These are phyloP conservation scores for Neonothopanus nambi DNA, from an alignment of 1,284 basidiomycete genomes.

Conservation along the genomic window DNA sequence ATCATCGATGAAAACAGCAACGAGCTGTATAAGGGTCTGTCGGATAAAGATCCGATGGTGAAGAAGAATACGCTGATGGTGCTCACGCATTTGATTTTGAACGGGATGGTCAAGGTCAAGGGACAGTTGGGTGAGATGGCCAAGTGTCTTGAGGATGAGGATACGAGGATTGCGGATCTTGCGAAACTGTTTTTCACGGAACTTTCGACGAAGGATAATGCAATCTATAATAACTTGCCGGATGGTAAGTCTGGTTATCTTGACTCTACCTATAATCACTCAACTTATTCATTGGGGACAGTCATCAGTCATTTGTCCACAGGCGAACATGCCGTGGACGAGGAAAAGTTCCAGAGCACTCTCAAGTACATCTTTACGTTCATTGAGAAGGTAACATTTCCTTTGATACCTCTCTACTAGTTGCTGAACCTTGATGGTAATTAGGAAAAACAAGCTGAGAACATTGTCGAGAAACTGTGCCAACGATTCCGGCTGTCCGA, in stretches of 20 bases:
- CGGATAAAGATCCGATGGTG: conserved; percentile 84
- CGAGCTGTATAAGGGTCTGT: conserved; percentile 91
- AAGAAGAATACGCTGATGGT: conserved; percentile 99
- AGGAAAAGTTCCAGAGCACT: conserved; percentile 89
- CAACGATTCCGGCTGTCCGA: conserved; percentile 90
- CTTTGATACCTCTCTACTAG: no score
- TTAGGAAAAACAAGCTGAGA: conserved; percentile 94
- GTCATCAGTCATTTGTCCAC: conserved; percentile 94
- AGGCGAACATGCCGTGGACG: conserved; percentile 92
- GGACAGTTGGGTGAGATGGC: conserved; percentile 99
- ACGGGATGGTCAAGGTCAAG: conserved; percentile 99
- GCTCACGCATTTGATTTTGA: conserved; percentile 94
- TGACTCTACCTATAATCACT: conserved; percentile 6
- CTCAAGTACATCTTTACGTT: conserved; percentile 97
- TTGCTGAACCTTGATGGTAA: no score
- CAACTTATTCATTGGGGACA: conserved; percentile 28
- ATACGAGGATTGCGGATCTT: conserved; percentile 86
- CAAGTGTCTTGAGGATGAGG: conserved; percentile 96
- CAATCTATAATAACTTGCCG: conserved; percentile 97
- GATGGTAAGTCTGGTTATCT: conserved; percentile 55
- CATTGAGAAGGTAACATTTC: conserved; percentile 96
- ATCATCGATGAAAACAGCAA: conserved; percentile 98
- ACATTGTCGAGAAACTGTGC: conserved; percentile 92
- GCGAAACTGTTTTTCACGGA: conserved; percentile 98
- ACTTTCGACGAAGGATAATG: conserved; percentile 97